Base-by-base conservation (phyloP, 352 stramenopile species). In the Paralagenidium karlingii region DNA sequence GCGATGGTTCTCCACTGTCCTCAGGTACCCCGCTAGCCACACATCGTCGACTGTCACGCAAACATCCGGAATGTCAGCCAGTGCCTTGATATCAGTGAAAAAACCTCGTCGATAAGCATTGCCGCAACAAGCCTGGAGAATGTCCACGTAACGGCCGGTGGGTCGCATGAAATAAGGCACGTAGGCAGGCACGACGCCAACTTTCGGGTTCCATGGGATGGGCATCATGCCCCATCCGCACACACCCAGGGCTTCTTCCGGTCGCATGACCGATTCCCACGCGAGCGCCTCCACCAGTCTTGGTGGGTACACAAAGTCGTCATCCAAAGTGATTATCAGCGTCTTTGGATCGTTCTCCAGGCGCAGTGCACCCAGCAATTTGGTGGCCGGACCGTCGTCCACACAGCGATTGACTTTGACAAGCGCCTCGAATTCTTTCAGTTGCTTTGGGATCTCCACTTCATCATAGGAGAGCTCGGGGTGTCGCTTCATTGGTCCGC, bases 1-100 rank as follows among this genome's bases (percentile, higher is more conserved):
- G 33, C 51, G 52, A 8, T 51, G 49, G 21, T 65, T 49, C 47
- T 86, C 73, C 22, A 83, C 65, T 13, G 59, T 80, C n/a, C 61
- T 58, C 36, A 89, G 47, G 40, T 83, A 89, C 1, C 75, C 75
- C 0, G 75, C 71, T 47, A 89, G 82, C 75, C 75, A 89, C 12
- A 86, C 73, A 38, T 86, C 71, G 42, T 89, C 75, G 8, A 89
- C 71, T 1, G 75, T 89, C 36, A 86, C 68, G 46, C 75, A 89
- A 5, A 82, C 55, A 0, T 49, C 7, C 13, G 71, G 69, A 36
- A 88, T 82, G 21, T 79, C 53, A 1, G 71, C 71, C 12, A 88
- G 58, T 7, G 65, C 63, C 12, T 84, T 60, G 5, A 88, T 53
- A 27, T 86, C 68, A 28, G 39, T 48, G 53, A 88, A 88, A 44